phyloP scores from a whole-genome alignment of 2,329 filamentous ascomycete genomes.

The Cryoendolithus antarcticus region DNA sequence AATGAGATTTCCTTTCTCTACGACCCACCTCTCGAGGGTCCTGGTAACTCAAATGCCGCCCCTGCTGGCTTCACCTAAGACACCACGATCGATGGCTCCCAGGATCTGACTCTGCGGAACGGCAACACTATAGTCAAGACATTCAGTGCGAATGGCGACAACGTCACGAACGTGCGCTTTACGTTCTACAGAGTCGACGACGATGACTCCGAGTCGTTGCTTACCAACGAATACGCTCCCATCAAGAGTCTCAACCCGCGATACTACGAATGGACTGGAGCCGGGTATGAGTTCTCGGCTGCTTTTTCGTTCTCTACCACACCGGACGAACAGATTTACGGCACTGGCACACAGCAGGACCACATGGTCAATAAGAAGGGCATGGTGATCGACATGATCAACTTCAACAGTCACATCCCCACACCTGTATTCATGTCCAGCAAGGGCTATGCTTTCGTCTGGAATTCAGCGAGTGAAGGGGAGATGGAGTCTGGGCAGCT shows the following conservation, averaged over 20 bases:
- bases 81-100: constrained; percentile 22
- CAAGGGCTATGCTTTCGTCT: constrained; percentile 21
- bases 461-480: constrained; percentile 20
- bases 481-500: constrained; percentile 20
- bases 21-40: constrained; percentile 28
- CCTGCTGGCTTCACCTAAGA: constrained; percentile 23
- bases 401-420: constrained; percentile 22
- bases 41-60: constrained; percentile 15
- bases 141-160: constrained; percentile 18
- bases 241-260: constrained; percentile 25
- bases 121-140: constrained; percentile 26
- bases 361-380: constrained; percentile 23
- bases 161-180: constrained; percentile 22
- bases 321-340: constrained; percentile 22
- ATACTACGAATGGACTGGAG: constrained; percentile 24
- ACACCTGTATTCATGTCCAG: constrained; percentile 21
- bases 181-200: constrained; percentile 25
- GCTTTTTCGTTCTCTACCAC: constrained; percentile 27
- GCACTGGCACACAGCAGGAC: constrained; percentile 19
- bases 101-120: constrained; percentile 22
- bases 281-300: constrained; percentile 25
- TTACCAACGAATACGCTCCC: constrained; percentile 25
- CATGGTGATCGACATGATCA: constrained; percentile 19
- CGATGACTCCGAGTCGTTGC: constrained; percentile 24
- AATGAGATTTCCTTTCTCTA: constrained; percentile 28